Base-by-base conservation (phyloP, 805 yeast species). In the Debaryomyces maramus region DNA sequence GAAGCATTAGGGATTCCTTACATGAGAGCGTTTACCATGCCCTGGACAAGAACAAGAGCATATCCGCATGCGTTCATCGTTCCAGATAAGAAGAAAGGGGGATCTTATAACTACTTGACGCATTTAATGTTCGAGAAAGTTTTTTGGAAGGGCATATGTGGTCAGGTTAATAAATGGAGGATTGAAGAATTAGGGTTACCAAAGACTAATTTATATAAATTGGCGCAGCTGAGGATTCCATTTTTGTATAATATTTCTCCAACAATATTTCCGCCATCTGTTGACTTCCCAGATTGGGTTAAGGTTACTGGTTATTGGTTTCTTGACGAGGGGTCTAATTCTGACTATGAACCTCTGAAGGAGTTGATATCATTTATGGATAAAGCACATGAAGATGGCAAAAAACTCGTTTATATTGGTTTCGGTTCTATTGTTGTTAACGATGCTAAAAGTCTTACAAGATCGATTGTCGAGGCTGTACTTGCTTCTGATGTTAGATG, bases 251-350 rank as follows among this genome's bases (percentile, higher is more conserved):
- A 87, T 53, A 82, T 91, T 1, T 86, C 96, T 1, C 97, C 96
- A 3, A 72, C 84, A 0, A 85, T 91, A 2, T 80, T 91, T 50
- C 96, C 96, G 2, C 96, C 97, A 0, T 83, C 96, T 2, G 85
- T 89, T 30, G 98, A 91, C 61, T 90, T 85, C 61, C 84, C 88
- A 11, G 97, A 88, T 58, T 91, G 97, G 97, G 78, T 91, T n/a
- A 85, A 76, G 51, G 96, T 90, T 8, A 87, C 97, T 0, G 98
- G 98, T 0, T 91, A 91, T 58, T 91, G 98, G 98, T 87, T 88
- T 51, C 67, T 91, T 50, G 84, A 89, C 52, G 90, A 86, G 50
- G 76, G 77, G 1, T 70, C 73, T 21, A 61, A 63, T 3, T 60
- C 59, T 0, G 55, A 51, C 9, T 87, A 78, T 56, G 56, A 63